These are phyloP conservation scores for Colletotrichum paranaense DNA, from an alignment of 2,329 filamentous ascomycete genomes.

Conservation along the genomic window DNA sequence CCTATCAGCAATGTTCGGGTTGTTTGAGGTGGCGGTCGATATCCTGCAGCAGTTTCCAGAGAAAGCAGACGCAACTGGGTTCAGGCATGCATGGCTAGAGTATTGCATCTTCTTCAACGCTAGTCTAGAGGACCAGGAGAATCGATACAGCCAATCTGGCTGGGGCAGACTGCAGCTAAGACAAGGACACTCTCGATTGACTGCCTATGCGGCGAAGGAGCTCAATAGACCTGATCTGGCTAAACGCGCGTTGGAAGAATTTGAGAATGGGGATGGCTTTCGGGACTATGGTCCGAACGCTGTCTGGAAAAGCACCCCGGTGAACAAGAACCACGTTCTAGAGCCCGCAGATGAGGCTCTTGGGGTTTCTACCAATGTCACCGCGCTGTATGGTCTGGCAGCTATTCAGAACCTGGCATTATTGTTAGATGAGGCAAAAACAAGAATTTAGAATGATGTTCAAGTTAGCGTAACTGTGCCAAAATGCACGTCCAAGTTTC, in stretches of 20 bases:
- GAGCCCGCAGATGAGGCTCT: not conserved
- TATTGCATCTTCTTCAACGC: not conserved
- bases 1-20: conserved; percentile 67
- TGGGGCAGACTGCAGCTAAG: not conserved
- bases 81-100: not conserved
- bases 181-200: not conserved
- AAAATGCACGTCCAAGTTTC: not conserved
- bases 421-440: not conserved
- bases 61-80: not conserved
- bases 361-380: not conserved
- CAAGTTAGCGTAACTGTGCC: too few species aligned
- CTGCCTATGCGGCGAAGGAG: not conserved
- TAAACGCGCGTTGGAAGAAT: not conserved
- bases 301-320: not conserved
- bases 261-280: not conserved
- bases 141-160: not conserved
- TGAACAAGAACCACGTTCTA: not conserved
- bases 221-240: not conserved
- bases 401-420: not conserved
- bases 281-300: not conserved
- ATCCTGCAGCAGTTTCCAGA: not conserved
- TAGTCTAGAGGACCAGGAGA: not conserved
- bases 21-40: conserved; percentile 67
- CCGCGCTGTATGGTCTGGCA: not conserved
- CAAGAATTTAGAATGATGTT: not conserved